Evolutionary conservation across 2,329 filamentous ascomycete species (phyloP).

Genomic region (Helotiales sp.): DNA sequence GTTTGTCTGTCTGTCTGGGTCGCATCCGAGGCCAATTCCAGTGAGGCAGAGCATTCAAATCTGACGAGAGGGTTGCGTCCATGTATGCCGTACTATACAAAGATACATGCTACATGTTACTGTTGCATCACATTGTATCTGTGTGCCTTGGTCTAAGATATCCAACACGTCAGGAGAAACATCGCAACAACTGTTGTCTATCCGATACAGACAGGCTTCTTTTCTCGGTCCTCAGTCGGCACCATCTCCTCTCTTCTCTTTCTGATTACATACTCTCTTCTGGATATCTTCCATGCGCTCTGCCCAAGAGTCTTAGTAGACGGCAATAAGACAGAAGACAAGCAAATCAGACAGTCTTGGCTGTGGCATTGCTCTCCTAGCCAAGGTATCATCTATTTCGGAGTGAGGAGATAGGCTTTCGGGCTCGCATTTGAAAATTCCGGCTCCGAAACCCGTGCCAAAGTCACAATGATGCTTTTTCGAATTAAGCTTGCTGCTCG

Average conservation of each 20-base stretch:
- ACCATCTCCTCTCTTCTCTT: neutral
- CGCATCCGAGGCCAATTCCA: neutral
- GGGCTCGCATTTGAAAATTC: neutral
- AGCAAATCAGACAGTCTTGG: conserved; percentile 16
- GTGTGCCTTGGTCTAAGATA: neutral
- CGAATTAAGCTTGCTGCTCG: neutral
- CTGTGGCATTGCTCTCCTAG: conserved; percentile 19
- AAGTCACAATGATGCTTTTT: neutral
- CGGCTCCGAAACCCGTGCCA: neutral
- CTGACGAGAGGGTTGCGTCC: neutral
- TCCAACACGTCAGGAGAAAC: neutral
- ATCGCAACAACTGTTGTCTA: neutral
- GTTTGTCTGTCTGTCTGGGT: neutral
- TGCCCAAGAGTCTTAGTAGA: neutral
- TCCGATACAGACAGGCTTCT: neutral
- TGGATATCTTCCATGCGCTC: neutral
- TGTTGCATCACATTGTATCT: neutral
- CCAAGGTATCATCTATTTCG: neutral
- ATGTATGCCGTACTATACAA: conserved; percentile 1
- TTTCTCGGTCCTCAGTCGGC: neutral
- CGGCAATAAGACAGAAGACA: neutral
- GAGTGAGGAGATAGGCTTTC: neutral
- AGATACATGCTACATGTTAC: neutral
- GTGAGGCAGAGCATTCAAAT: conserved; percentile 9
- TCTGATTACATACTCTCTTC: neutral